Evolutionary conservation across 306 rosid genomes (phyloP).

Genomic region (Quercus gilva): DNA sequence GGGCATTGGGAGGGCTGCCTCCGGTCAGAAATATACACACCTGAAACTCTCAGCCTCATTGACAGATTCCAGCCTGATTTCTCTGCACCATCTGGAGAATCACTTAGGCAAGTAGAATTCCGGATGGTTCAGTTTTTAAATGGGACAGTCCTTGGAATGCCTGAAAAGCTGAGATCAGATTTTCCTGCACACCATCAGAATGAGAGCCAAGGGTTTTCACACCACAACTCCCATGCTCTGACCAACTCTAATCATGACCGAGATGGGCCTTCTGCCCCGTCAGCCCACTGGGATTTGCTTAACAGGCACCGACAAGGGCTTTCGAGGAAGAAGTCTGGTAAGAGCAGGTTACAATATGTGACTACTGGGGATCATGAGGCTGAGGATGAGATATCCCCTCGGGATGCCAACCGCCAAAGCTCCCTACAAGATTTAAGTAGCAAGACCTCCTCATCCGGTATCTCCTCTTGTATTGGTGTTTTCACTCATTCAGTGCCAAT

Average conservation of each 20-base stretch:
- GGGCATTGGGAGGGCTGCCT: conserved; percentile 98
- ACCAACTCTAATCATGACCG: conserved; percentile 67
- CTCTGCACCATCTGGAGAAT: conserved; percentile 88
- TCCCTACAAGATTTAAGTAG: conserved; percentile 53
- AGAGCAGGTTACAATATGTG: conserved; percentile 87
- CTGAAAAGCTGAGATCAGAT: conserved; percentile 70
- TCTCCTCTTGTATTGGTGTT: conserved; percentile 66
- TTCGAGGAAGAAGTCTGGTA: conserved; percentile 79
- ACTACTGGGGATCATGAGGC: conserved; percentile 73
- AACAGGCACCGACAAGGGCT: conserved; percentile 70
- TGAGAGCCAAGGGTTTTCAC: conserved; percentile 57
- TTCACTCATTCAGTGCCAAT: conserved; percentile 90
- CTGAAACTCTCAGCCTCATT: conserved; percentile 63
- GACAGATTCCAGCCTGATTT: conserved; percentile 91
- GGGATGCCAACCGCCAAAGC: conserved; percentile 54
- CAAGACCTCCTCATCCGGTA: conserved; percentile 47
- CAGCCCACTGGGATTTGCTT: conserved; percentile 62
- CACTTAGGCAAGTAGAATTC: conserved; percentile 91
- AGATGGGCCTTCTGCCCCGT: conserved; percentile 57
- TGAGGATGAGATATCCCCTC: conserved; percentile 72
- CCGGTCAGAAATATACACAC: conserved; percentile 79
- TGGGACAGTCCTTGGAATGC: conserved; percentile 63
- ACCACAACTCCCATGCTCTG: conserved; percentile 55
- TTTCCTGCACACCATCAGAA: conserved; percentile 49
- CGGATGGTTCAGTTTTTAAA: conserved; percentile 80